Base-by-base conservation (phyloP, 73 alveolate species). In the Durusdinium trenchii region DNA sequence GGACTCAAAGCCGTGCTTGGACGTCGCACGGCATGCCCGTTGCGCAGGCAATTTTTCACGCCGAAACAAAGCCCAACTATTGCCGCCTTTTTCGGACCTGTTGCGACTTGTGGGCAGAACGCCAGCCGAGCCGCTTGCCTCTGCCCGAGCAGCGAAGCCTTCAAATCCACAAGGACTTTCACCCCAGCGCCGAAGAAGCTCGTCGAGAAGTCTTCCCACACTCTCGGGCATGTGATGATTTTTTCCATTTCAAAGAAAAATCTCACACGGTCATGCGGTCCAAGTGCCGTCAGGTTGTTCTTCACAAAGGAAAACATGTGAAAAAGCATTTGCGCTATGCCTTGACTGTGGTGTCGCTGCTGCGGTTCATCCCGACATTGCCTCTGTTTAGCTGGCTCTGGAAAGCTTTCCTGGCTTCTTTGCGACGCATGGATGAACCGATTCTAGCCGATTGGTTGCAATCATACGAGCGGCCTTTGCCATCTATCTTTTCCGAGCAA, bases 171-270 rank as follows among this genome's bases (percentile, higher is more conserved):
- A 79, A 45, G 46, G 64, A 45, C 32, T 82, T 82, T 23, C 93
- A 35, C 26, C 48, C 69, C 32, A 50, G 52, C 75, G 50, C 35
- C 42, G 75, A 82, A 50, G 73, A 47, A 35, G 93, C 71, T 50
- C 69, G 93, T 18, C 93, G 71, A 10, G n/a, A 47, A 9, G 32
- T 4, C 38, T 82, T 2, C 23, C 93, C 93, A 6, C 75, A 0
- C 23, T 82, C 93, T 26, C 71, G 93, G 2, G 75, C 75, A 0
- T 79, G 91, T 38, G 91, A 79, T 32, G 91, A 79, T 30, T 79
- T 79, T 28, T 79, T 79, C 46, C 91, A 79, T 32, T 26, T 45
- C 62, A 46, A 14, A 28, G 47, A 79, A 47, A 79, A 79, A 28
- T 3, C 12, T 43, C 91, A 45, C 69, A 79, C 91, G 4, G 28